phyloP scores from a whole-genome alignment of 306 rosid genomes.

The Sphenostylis stenocarpa region DNA sequence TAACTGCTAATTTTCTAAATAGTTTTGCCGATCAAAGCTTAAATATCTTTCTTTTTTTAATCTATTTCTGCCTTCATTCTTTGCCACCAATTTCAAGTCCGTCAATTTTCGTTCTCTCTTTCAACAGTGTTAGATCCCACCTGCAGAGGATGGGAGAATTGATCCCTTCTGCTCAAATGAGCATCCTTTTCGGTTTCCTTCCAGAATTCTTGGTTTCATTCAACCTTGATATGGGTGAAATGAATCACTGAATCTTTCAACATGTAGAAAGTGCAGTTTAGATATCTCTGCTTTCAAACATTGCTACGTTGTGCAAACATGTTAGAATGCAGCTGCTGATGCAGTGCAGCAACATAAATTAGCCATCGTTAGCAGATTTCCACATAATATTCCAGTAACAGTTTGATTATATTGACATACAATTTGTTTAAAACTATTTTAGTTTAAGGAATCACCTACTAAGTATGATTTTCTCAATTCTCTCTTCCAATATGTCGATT shows the following conservation, averaged over 20 bases:
- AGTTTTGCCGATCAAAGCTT: too few relatives aligned
- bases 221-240: neutral
- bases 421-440: neutral
- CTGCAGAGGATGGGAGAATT: neutral
- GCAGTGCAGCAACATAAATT: neutral
- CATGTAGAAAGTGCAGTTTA: neutral
- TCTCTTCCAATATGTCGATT: neutral
- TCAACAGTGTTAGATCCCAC: too few relatives aligned
- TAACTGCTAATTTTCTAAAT: too few relatives aligned
- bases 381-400: neutral
- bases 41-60: too few relatives aligned
- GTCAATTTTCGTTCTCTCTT: too few relatives aligned
- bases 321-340: neutral
- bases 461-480: neutral
- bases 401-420: too few relatives aligned
- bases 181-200: too few relatives aligned
- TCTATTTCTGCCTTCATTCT: too few relatives aligned
- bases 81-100: too few relatives aligned
- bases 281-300: neutral
- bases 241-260: neutral
- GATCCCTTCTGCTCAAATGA: neutral
- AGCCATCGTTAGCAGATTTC: neutral
- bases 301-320: neutral
- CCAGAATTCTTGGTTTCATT: neutral
- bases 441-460: neutral